phyloP scores from a whole-genome alignment of 2,329 filamentous ascomycete genomes.

The Berkeleyomyces basicola region DNA sequence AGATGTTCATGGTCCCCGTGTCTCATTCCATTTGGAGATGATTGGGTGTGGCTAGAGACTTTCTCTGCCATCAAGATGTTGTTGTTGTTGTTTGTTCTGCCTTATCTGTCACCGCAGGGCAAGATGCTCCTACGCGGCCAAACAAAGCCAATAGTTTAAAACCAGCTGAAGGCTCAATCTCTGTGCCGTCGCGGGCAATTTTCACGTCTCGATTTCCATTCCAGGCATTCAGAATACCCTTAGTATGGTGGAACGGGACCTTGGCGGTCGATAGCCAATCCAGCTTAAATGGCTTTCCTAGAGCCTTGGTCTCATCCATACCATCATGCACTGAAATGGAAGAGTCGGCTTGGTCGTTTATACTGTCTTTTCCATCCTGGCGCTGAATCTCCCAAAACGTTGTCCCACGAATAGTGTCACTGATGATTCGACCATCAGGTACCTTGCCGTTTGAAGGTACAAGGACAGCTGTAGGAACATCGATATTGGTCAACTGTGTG shows the following conservation, averaged over 20 bases:
- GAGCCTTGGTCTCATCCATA: conserved; percentile 25
- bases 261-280: conserved; percentile 76
- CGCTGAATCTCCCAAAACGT: conserved; percentile 75
- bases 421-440: conserved; percentile 73
- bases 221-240: conserved; percentile 81
- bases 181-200: conserved; percentile 86
- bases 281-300: conserved; percentile 73
- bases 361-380: conserved; percentile 26
- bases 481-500: conserved; percentile 39
- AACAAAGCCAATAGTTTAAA: conserved; percentile 65
- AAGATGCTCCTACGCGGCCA: conserved; percentile 34
- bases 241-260: conserved; percentile 75
- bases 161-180: conserved; percentile 71
- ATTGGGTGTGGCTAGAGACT: no score
- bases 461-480: conserved; percentile 56
- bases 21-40: no score
- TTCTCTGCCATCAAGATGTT: no score
- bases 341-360: background rate
- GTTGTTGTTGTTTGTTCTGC: background rate
- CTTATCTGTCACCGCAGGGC: background rate
- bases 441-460: conserved; percentile 64
- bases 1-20: no score
- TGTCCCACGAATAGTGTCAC: conserved; percentile 82
- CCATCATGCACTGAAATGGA: conserved; percentile 31
- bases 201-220: conserved; percentile 93